These are phyloP conservation scores for Phytomonas sp. DNA, from an alignment of 208 protist species.

Conservation along the genomic window DNA sequence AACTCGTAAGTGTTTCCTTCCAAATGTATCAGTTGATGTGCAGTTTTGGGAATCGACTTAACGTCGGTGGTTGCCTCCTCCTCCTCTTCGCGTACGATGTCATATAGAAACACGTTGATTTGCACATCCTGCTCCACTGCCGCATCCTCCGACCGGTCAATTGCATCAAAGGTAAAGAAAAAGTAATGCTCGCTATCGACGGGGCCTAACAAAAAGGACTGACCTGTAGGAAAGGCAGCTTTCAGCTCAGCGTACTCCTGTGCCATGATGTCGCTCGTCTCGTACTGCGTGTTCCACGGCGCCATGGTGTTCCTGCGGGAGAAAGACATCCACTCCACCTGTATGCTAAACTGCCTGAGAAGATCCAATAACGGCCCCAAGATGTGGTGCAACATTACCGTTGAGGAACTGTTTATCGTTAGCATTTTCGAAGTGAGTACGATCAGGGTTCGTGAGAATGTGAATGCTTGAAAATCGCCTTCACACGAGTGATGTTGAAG, in stretches of 20 bases:
- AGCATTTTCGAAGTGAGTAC: conserved; percentile 40
- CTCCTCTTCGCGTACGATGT: conserved; percentile 20
- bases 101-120: conserved; percentile 75
- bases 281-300: conserved; percentile 40
- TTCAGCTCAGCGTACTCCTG: conserved; percentile 84
- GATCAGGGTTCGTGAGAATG: conserved; percentile 37
- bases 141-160: conserved; percentile 20
- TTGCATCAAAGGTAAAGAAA: conserved; percentile 77
- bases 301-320: conserved; percentile 72
- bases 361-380: conserved; percentile 38
- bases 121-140: conserved; percentile 53
- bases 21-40: conserved; percentile 27
- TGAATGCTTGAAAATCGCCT: conserved; percentile 26
- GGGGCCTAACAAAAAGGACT: conserved; percentile 70
- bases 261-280: conserved; percentile 79
- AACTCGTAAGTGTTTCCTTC: conserved; percentile 52
- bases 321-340: conserved; percentile 79
- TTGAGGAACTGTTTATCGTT: conserved; percentile 34
- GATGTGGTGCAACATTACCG: conserved; percentile 61
- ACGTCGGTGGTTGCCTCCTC: conserved; percentile 14
- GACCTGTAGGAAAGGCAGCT: conserved; percentile 59
- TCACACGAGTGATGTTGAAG: conserved; percentile 20
- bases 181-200: conserved; percentile 86
- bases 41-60: neutral
- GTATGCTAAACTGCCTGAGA: conserved; percentile 17